Evolutionary conservation across 2,329 filamentous ascomycete genomes (phyloP).

Genomic region (Paracoccidioides brasiliensis): DNA sequence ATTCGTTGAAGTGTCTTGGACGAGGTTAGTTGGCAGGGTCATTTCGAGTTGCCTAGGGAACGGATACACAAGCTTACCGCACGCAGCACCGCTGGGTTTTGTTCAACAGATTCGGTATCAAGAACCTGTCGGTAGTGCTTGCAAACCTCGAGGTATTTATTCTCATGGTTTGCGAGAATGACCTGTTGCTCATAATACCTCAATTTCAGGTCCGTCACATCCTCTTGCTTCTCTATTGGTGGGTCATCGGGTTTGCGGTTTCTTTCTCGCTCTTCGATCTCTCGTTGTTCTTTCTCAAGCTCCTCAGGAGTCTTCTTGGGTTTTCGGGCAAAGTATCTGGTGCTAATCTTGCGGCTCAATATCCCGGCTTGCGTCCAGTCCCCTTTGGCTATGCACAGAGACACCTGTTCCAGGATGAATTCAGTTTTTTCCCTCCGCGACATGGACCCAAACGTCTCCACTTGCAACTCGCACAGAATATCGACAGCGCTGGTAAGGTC

Average conservation of each 20-base stretch:
- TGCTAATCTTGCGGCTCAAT: slow-evolving; percentile 92
- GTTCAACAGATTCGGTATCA: slow-evolving; percentile 88
- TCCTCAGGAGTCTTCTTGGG: slow-evolving; percentile 83
- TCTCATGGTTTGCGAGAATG: slow-evolving; percentile 84
- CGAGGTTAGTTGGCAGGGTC: slow-evolving; percentile 2
- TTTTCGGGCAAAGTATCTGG: slow-evolving; percentile 77
- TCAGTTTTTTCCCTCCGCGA: slow-evolving; percentile 94
- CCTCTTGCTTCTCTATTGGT: slow-evolving; percentile 64
- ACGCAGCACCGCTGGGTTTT: slow-evolving; percentile 72
- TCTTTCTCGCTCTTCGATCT: slow-evolving; percentile 61
- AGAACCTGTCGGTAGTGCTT: slow-evolving; percentile 96
- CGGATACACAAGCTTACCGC: slow-evolving; percentile 47
- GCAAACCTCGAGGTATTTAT: slow-evolving; percentile 94
- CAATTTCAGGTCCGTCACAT: slow-evolving; percentile 92
- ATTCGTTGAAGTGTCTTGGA: slow-evolving; percentile 78
- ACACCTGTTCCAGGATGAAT: slow-evolving; percentile 91
- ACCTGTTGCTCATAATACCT: slow-evolving; percentile 97
- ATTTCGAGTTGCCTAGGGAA: slow-evolving; percentile 9
- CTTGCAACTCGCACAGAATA: slow-evolving; percentile 91
- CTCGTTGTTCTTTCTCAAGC: slow-evolving; percentile 80
- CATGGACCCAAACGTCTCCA: slow-evolving; percentile 99
- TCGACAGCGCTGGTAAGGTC: slow-evolving; percentile 83
- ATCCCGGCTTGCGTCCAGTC: slow-evolving; percentile 96
- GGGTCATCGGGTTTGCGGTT: slow-evolving; percentile 64
- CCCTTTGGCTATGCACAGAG: slow-evolving; percentile 83